Conservation (phyloP, 176 grass and related monocot species). For the Ampelocalamus luodianensis region DNA sequence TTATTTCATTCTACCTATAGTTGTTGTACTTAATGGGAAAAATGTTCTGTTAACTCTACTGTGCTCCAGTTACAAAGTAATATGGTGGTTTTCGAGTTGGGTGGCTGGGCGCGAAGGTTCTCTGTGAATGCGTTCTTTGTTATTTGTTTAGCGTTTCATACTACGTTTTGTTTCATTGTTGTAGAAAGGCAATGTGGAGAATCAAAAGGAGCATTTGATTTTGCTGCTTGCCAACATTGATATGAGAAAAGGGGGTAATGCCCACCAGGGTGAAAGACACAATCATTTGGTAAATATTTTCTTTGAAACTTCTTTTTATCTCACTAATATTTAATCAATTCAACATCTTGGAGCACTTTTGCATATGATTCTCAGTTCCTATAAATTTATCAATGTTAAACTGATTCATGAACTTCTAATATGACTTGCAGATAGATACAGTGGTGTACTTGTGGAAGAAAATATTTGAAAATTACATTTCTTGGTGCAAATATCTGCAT, state of each 20-base stretch:
- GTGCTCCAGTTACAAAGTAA: background rate
- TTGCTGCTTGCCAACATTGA: slow-evolving; percentile 92
- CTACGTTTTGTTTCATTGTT: slow-evolving; percentile 41
- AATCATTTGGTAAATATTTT: slow-evolving; percentile 42
- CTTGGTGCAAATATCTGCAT: slow-evolving; percentile 91
- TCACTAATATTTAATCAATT: slow-evolving; percentile 26
- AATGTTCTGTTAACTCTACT: background rate
- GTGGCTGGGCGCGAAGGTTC: background rate
- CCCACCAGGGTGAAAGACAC: slow-evolving; percentile 16
- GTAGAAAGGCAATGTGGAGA: slow-evolving; percentile 92
- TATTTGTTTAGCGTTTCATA: slow-evolving; percentile 40
- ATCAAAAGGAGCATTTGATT: slow-evolving; percentile 99
- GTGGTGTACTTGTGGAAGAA: slow-evolving; percentile 53
- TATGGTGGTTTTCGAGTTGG: background rate
- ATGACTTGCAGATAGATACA: slow-evolving; percentile 66
- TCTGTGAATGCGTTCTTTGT: background rate
- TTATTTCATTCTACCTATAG: background rate
- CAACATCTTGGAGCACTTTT: slow-evolving; percentile 15
- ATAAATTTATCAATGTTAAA: slow-evolving; percentile 8
- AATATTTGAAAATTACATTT: slow-evolving; percentile 80
- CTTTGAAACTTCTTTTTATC: slow-evolving; percentile 12
- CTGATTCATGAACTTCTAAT: slow-evolving; percentile 6
- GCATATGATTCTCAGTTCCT: slow-evolving; percentile 1
- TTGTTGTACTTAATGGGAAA: background rate
- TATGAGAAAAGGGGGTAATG: slow-evolving; percentile 44